These are phyloP conservation scores for Camellia granthamiana DNA, from an alignment of 148 eudicot genomes.

Conservation along the genomic window DNA sequence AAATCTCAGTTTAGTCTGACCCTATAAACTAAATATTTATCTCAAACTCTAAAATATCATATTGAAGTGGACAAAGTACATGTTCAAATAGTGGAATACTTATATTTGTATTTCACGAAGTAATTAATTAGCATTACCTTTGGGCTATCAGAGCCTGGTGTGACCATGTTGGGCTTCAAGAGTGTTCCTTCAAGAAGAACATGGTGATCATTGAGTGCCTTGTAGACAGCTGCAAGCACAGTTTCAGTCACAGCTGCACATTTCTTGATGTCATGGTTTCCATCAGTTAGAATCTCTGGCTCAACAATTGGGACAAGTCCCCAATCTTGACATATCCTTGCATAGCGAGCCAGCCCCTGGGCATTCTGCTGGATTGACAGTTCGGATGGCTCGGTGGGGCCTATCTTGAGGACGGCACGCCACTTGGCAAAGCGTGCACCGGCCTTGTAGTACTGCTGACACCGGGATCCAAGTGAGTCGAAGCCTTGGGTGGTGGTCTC, in stretches of 20 bases:
- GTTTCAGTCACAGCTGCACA: conserved; percentile 81
- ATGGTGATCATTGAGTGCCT: conserved; percentile 90
- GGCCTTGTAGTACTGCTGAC: conserved; percentile 74
- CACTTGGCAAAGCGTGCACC: conserved; percentile 97
- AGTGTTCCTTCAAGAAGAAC: conserved; percentile 90
- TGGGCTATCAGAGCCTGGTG: conserved; percentile 86
- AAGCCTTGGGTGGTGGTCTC: conserved; percentile 93
- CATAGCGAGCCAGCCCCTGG: conserved; percentile 87
- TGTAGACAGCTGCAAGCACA: conserved; percentile 79
- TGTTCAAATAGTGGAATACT: no score
- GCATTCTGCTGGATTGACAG: conserved; percentile 82
- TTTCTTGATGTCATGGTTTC: conserved; percentile 69
- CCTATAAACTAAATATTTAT: no score
- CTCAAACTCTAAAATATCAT: no score
- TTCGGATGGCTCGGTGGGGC: conserved; percentile 76
- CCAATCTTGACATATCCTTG: conserved; percentile 83
- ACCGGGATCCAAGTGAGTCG: conserved; percentile 73
- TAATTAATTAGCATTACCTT: conserved; percentile 37
- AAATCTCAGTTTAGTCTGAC: no score
- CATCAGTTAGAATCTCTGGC: conserved; percentile 81
- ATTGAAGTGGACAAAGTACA: no score
- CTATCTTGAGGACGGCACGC: conserved; percentile 92
- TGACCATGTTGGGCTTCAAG: conserved; percentile 93
- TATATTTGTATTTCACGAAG: no score
- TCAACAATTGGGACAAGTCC: conserved; percentile 89